Conservation (phyloP, 768 basidiomycete genomes). For the Trametopsis cervina region DNA sequence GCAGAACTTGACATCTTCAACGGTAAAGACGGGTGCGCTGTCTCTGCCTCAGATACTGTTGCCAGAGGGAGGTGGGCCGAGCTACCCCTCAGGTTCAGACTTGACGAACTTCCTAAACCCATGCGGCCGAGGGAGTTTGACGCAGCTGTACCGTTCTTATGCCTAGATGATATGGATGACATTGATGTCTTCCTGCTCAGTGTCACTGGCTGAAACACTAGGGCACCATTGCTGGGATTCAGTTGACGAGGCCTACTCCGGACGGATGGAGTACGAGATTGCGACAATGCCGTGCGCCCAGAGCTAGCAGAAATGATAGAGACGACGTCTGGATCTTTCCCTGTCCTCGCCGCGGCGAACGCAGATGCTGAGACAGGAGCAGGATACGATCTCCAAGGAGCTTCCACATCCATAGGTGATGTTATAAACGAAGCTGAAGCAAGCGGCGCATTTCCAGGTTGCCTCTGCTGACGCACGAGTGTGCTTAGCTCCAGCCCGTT, state of each 20-base stretch:
- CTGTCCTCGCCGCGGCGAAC: constrained; percentile 4
- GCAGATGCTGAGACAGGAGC: constrained; percentile 6
- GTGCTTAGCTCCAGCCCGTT: constrained; percentile 70
- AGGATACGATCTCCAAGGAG: constrained; percentile 3
- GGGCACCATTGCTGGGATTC: constrained; percentile 6
- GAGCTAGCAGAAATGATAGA: constrained; percentile 22
- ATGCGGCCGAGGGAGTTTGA: constrained; percentile 19
- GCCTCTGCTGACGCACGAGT: constrained; percentile 42
- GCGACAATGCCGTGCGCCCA: constrained; percentile 16
- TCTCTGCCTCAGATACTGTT: constrained; percentile 44
- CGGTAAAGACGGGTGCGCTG: constrained; percentile 6
- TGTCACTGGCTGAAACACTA: constrained; percentile 14
- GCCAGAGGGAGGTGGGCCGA: constrained; percentile 42
- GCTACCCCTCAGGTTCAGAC: constrained; percentile 47
- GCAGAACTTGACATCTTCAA: background rate
- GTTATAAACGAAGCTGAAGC: constrained; percentile 15
- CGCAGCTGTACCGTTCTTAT: constrained; percentile 17
- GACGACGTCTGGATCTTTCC: constrained; percentile 19
- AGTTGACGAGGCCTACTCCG: constrained; percentile 9
- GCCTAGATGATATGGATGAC: constrained; percentile 52
- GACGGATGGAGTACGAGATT: constrained; percentile 17
- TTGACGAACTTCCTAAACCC: constrained; percentile 34
- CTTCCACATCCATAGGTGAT: constrained; percentile 7
- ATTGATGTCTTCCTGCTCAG: constrained; percentile 46
- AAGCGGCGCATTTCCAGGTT: constrained; percentile 26